Evolutionary conservation across 805 yeast species (phyloP), one percentile per base, ranked within the genome.

Genomic region (Candida piceae): DNA sequence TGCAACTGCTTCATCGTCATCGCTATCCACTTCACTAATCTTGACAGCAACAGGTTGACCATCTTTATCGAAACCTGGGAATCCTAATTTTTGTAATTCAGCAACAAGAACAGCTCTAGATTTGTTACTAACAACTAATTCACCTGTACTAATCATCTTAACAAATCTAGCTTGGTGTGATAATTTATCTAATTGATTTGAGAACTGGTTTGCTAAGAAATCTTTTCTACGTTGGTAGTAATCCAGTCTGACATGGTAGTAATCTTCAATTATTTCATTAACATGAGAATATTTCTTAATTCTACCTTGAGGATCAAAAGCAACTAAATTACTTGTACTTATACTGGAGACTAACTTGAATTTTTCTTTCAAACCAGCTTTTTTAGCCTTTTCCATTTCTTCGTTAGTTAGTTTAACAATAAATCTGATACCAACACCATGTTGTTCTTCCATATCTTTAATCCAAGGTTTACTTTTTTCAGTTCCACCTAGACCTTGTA

Each of bases 381-480:
- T 69, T 43, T 71, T 66, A 1, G 95, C 74, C 50, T 85, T 84
- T 17, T 64, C 71, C 97, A 93, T 90, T 55, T 90, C 96, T 32
- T 80, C 90, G 36, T 71, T 74, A 9, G 79, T 64, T 45, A 93
- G 63, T 24, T 78, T 85, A 20, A 93, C 76, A 19, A 85, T 77
- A 53, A 93, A 93, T 43, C 80, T 76, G 45, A 93, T 80, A 28
- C 80, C 82, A 39, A 77, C 69, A 13, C 87, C 84, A 60, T 93
- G 98, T 58, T 90, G 96, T 55, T 93, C 98, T 48, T 82, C 87
- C 80, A 89, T 76, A 60, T 90, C 97, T 49, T 86, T 89, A 43
- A 90, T 87, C 95, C 97, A 90, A 17, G 88, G 76, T 40, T 70
- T 70, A 13, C 61, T 65, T 53, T 82, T 87, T 24, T 88, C 96